These are phyloP conservation scores for Anthracocystis setariae DNA, from an alignment of 1,284 basidiomycete species.

Conservation along the genomic window DNA sequence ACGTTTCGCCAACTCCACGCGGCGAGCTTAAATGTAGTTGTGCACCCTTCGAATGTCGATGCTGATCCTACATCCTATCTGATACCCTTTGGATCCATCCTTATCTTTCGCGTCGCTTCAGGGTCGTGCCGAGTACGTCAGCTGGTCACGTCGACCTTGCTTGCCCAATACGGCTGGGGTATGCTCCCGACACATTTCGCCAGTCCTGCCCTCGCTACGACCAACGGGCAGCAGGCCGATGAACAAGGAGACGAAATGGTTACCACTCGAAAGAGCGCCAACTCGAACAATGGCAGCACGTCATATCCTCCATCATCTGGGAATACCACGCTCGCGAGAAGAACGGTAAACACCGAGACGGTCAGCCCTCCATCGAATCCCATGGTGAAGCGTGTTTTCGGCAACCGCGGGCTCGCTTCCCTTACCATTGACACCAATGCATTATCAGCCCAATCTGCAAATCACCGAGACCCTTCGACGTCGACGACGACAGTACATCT, in stretches of 20 bases:
- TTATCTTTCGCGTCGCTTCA: too few relatives aligned
- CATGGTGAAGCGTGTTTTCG: slow-evolving; percentile 20
- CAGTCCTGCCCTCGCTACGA: slow-evolving; percentile 14
- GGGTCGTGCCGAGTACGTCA: too few relatives aligned
- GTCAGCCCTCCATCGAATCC: slow-evolving; percentile 9
- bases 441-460: slow-evolving; percentile 9
- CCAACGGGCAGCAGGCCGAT: slow-evolving; percentile 16
- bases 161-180: slow-evolving; percentile 13
- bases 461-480: slow-evolving; percentile 2
- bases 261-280: neutral
- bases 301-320: slow-evolving; percentile 21
- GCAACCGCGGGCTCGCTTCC: slow-evolving; percentile 34
- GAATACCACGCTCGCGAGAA: neutral
- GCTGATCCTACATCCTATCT: neutral
- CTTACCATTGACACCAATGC: slow-evolving; percentile 47
- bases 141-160: too few relatives aligned
- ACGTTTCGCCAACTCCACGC: slow-evolving; percentile 14
- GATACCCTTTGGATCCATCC: too few relatives aligned
- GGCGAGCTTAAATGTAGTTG: neutral
- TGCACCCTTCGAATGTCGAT: neutral
- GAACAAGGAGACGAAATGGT: slow-evolving; percentile 16
- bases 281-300: slow-evolving; percentile 4
- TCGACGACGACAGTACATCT: neutral
- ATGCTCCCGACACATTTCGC: slow-evolving; percentile 49
- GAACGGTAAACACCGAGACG: neutral